Evolutionary conservation across 345 rosid genomes (phyloP).

Genomic region (Aquilaria yunnanensis): DNA sequence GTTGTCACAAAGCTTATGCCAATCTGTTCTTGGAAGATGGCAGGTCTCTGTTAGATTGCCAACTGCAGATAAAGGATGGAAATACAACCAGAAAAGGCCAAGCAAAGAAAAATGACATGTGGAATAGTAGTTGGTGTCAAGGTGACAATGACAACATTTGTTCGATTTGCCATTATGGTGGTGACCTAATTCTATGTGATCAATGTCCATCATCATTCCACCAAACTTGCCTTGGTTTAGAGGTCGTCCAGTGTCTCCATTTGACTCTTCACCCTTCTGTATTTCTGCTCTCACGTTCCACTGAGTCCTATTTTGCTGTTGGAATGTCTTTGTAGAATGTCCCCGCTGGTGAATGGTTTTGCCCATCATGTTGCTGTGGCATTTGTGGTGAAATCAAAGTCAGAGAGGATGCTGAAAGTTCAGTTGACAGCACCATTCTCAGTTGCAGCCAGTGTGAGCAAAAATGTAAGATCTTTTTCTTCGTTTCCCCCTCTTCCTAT

Average conservation of each 20-base stretch:
- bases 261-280: constrained; percentile 1
- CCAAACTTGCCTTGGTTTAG: constrained; percentile 54
- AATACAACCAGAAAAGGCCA: constrained; percentile 18
- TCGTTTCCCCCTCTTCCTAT: background rate
- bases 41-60: constrained; percentile 69
- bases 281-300: constrained; percentile 3
- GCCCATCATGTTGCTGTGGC: constrained; percentile 74
- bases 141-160: constrained; percentile 56
- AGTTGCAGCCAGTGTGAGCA: constrained; percentile 60
- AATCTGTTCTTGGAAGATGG: constrained; percentile 65
- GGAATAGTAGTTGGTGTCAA: constrained; percentile 23
- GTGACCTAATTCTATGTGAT: constrained; percentile 69
- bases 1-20: constrained; percentile 37
- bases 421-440: constrained; percentile 22
- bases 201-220: constrained; percentile 88
- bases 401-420: constrained; percentile 19
- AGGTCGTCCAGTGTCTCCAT: constrained; percentile 26
- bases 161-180: constrained; percentile 76
- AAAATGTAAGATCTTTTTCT: constrained; percentile 43
- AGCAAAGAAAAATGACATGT: constrained; percentile 16
- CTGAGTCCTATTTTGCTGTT: constrained; percentile 5
- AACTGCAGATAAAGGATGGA: constrained; percentile 24
- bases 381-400: constrained; percentile 37
- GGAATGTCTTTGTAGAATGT: constrained; percentile 33
- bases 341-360: constrained; percentile 88